Conservation (phyloP, 768 basidiomycete genomes). For the Clathrus columnatus region DNA sequence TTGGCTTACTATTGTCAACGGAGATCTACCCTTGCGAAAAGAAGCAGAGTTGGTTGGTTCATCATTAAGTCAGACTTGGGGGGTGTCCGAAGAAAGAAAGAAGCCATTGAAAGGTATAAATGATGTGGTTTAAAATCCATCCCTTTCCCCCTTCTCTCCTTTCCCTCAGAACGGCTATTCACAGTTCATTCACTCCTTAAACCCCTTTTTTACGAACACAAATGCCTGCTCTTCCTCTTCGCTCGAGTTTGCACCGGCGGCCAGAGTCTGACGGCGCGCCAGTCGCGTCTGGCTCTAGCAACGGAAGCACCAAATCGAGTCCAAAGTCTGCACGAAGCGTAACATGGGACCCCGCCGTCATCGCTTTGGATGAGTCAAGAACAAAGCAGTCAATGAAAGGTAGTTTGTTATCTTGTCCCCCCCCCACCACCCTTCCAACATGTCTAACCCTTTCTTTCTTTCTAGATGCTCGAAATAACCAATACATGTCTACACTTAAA, state of each 20-base stretch:
- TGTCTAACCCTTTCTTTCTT: neutral
- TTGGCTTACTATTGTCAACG: no score
- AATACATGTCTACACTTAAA: no score
- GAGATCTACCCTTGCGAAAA: no score
- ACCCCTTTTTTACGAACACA: neutral
- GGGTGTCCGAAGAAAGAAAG: no score
- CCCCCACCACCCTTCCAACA: neutral
- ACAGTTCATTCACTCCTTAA: no score
- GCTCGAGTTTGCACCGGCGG: slow-evolving; percentile 1
- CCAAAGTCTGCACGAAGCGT: slow-evolving; percentile 8
- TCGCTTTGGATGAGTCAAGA: slow-evolving; percentile 3
- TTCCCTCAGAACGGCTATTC: no score
- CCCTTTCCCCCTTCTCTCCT: no score
- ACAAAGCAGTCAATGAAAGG: neutral
- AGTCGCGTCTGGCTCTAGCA: neutral
- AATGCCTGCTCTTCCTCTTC: neutral
- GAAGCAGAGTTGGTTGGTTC: no score
- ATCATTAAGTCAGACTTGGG: no score
- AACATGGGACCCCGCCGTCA: slow-evolving; percentile 10
- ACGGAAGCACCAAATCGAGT: neutral
- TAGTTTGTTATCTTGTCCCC: neutral
- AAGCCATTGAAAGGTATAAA: no score
- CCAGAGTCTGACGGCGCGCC: neutral
- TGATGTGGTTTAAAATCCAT: no score
- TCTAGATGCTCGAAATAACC: neutral